phyloP scores from a whole-genome alignment of 2,329 filamentous ascomycete species.

The Cryphonectria carpinicola region DNA sequence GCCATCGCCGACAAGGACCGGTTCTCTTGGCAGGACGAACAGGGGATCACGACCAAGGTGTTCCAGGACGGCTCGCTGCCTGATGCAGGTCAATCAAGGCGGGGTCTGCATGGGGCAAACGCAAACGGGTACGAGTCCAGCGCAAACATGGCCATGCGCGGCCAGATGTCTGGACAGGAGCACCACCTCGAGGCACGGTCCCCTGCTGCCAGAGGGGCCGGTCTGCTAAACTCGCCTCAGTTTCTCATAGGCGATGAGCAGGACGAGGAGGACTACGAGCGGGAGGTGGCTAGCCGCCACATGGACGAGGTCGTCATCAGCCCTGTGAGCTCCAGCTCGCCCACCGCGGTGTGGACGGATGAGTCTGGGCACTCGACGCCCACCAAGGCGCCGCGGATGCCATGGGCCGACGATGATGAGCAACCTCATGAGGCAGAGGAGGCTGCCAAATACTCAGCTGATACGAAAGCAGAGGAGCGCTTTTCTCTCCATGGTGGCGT shows the following conservation, averaged over 20 bases:
- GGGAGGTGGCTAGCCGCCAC: neutral
- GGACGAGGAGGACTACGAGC: constrained; percentile 12
- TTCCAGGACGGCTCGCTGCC: constrained; percentile 19
- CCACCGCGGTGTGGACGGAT: constrained; percentile 2
- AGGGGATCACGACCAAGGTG: constrained; percentile 14
- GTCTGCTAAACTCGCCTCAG: neutral
- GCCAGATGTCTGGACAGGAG: neutral
- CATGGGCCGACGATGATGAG: neutral
- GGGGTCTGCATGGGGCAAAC: neutral
- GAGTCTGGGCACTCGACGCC: constrained; percentile 1
- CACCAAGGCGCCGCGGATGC: neutral
- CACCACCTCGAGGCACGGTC: neutral
- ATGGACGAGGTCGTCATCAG: neutral
- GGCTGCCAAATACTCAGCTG: neutral
- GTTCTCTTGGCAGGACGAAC: constrained; percentile 24
- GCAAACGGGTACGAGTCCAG: neutral
- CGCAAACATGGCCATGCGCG: neutral
- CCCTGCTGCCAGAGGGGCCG: neutral
- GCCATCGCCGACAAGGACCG: neutral
- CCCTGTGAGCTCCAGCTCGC: neutral
- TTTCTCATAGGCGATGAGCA: constrained; percentile 25
- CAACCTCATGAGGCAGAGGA: neutral
- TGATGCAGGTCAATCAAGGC: neutral
- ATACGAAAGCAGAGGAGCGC: neutral
- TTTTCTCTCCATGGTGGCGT: neutral